Conservation (phyloP, 441 rosid species). For the Biscutella auriculata region DNA sequence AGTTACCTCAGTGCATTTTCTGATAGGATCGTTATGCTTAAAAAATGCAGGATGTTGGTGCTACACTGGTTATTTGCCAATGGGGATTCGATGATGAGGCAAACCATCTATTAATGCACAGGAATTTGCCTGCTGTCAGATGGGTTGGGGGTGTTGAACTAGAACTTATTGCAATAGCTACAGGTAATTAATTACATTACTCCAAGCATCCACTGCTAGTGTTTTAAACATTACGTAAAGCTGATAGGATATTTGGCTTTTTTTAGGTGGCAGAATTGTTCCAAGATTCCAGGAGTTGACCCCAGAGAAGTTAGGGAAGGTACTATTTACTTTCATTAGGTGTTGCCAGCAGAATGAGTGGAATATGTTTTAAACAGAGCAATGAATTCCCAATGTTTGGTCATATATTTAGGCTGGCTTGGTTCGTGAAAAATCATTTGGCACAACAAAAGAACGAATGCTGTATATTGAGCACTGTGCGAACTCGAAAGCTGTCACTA, state of each 20-base stretch:
- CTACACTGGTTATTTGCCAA: constrained; percentile 92
- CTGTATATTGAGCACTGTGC: constrained; percentile 91
- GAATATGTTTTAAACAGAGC: not conserved
- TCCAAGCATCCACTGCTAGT: not conserved
- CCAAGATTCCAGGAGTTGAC: constrained; percentile 98
- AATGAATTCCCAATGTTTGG: not conserved
- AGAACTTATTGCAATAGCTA: constrained; percentile 90
- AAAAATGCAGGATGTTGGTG: constrained; percentile 76
- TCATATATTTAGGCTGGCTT: constrained; percentile 63
- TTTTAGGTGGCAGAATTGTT: constrained; percentile 89
- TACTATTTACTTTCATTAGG: constrained; percentile 17
- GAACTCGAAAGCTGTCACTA: constrained; percentile 90
- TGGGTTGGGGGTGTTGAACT: constrained; percentile 99
- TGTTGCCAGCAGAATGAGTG: not conserved
- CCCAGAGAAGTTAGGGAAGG: constrained; percentile 87
- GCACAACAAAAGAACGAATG: constrained; percentile 97
- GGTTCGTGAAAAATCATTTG: constrained; percentile 89
- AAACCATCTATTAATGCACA: constrained; percentile 86
- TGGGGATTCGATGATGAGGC: constrained; percentile 99
- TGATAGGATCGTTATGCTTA: not conserved
- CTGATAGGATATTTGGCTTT: constrained; percentile 11
- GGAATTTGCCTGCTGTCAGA: constrained; percentile 93
- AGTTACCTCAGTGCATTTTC: not conserved
- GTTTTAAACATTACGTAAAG: not conserved
- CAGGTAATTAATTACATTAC: constrained; percentile 39